These are phyloP conservation scores for Talaromyces sp. DNA, from an alignment of 2,329 filamentous ascomycete species.

Conservation along the genomic window DNA sequence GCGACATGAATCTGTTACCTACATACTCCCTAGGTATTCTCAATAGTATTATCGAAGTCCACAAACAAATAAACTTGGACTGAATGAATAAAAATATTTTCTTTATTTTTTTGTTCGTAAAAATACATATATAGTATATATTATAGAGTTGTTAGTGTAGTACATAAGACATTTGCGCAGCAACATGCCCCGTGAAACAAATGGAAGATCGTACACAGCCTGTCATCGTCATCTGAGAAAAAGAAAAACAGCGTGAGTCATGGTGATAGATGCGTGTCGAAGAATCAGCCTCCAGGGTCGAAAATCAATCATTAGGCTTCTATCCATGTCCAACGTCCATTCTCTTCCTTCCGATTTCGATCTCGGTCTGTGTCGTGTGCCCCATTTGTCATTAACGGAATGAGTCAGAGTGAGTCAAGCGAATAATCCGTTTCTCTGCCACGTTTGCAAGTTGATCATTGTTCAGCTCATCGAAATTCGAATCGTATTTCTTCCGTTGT, in stretches of 20 bases:
- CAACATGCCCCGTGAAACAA: constrained; percentile 2
- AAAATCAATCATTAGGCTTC: not conserved
- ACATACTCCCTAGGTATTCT: not conserved
- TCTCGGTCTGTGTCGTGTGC: not conserved
- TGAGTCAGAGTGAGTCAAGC: not conserved
- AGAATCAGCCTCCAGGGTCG: not conserved
- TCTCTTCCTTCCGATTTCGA: not conserved
- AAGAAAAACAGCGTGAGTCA: not conserved
- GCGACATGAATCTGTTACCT: too few relatives aligned
- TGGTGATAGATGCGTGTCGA: not conserved
- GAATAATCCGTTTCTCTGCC: not conserved
- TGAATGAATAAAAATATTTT: not conserved
- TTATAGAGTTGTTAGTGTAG: not conserved
- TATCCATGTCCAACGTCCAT: not conserved
- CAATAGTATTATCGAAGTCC: not conserved
- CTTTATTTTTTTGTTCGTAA: not conserved
- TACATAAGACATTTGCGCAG: constrained; percentile 3
- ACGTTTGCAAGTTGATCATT: not conserved
- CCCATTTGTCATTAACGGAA: not conserved
- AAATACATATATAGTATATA: not conserved
- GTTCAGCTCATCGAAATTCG: not conserved
- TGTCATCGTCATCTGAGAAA: not conserved
- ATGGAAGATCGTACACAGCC: not conserved
- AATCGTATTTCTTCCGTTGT: not conserved
- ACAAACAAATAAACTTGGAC: not conserved